Percentiles rank a stretch among this genome's conserved stretches.
Evolutionary conservation across 495 filamentous ascomycete genomes (phyloP).

Genomic region (Tuber brumale): DNA sequence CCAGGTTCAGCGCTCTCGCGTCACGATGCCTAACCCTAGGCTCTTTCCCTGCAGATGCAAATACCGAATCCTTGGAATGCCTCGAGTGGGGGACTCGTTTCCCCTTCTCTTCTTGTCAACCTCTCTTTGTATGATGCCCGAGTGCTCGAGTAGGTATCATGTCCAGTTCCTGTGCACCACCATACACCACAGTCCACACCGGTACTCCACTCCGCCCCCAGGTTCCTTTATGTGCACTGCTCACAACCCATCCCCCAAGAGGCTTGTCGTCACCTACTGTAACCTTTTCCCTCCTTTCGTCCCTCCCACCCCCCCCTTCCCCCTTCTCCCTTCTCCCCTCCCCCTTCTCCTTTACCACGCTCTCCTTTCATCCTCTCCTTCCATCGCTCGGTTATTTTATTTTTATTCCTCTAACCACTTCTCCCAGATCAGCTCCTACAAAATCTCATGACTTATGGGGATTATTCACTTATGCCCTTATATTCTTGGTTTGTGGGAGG

Average conservation of each 20-base stretch:
- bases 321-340: too few relatives aligned
- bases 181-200: not conserved
- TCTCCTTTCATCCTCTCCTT: too few relatives aligned
- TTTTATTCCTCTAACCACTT: not conserved
- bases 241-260: not conserved
- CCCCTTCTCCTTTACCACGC: too few relatives aligned
- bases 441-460: not conserved
- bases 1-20: conserved; percentile 33
- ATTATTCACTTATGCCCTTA: not conserved
- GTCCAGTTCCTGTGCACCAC: too few relatives aligned
- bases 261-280: conserved; percentile 1
- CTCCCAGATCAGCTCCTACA: not conserved
- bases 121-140: not conserved
- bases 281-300: too few relatives aligned
- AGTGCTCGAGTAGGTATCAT: not conserved
- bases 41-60: conserved; percentile 33
- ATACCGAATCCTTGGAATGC: conserved; percentile 38
- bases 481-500: not conserved
- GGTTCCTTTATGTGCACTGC: not conserved
- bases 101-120: not conserved
- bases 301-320: too few relatives aligned
- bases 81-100: conserved; percentile 16
- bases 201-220: not conserved
- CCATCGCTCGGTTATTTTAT: not conserved
- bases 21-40: conserved; percentile 37